phyloP scores from a whole-genome alignment of 2,329 filamentous ascomycete genomes.

The Sarocladium oryzae region DNA sequence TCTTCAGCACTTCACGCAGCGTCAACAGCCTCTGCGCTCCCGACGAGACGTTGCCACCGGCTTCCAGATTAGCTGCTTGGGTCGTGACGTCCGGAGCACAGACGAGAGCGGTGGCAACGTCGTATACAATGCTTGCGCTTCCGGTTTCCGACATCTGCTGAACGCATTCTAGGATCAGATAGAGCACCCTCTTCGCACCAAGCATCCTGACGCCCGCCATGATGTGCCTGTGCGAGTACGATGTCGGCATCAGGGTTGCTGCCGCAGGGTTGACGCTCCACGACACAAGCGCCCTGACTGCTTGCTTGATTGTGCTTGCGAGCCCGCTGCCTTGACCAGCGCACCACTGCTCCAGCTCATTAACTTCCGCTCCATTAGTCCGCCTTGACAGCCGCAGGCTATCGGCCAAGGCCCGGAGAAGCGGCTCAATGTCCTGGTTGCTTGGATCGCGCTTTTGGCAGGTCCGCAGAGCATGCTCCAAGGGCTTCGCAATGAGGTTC shows the following conservation, averaged over 20 bases:
- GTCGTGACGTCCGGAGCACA: constrained; percentile 56
- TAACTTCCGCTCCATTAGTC: constrained; percentile 54
- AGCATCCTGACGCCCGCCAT: constrained; percentile 54
- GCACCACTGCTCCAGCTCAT: constrained; percentile 62
- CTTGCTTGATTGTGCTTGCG: constrained; percentile 49
- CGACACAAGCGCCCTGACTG: constrained; percentile 55
- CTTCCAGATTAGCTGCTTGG: constrained; percentile 29
- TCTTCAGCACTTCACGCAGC: constrained; percentile 53
- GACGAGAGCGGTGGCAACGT: constrained; percentile 62
- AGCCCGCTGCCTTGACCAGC: constrained; percentile 47
- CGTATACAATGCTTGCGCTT: constrained; percentile 55
- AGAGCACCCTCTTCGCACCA: constrained; percentile 54
- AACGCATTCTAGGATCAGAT: constrained; percentile 61
- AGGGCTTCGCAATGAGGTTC: constrained; percentile 61
- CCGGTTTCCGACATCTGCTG: constrained; percentile 53
- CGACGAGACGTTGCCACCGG: constrained; percentile 26
- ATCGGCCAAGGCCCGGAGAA: constrained; percentile 59
- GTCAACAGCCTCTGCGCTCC: constrained; percentile 41
- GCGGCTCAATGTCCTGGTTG: constrained; percentile 62
- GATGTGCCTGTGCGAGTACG: constrained; percentile 68
- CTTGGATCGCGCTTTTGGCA: constrained; percentile 61
- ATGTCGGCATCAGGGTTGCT: constrained; percentile 50
- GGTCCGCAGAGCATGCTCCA: constrained; percentile 60
- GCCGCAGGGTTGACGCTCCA: constrained; percentile 57
- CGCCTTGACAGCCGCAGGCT: constrained; percentile 53